phyloP scores from a whole-genome alignment of 164 flowering plant species.

The Stephania japonica region DNA sequence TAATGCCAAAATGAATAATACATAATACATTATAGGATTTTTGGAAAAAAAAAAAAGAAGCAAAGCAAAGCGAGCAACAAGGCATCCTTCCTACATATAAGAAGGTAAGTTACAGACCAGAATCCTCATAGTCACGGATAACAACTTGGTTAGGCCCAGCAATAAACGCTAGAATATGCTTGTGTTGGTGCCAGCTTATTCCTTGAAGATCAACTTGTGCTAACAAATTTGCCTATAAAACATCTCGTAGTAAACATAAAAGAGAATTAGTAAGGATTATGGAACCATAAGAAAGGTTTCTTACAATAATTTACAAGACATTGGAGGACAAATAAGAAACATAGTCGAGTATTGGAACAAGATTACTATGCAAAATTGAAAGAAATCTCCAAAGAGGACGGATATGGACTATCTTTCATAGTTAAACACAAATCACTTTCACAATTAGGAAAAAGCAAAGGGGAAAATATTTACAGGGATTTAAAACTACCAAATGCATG shows the following conservation, averaged over 20 bases:
- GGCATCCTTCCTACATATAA: not conserved
- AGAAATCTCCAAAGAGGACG: not conserved
- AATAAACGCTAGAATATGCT: conserved; percentile 77
- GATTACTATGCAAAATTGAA: not conserved
- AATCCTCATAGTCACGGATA: conserved; percentile 76
- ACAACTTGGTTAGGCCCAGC: conserved; percentile 74
- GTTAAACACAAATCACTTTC: not conserved
- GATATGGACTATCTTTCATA: not conserved
- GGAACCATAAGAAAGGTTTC: not conserved
- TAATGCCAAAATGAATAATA: not conserved
- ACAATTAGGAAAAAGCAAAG: not conserved
- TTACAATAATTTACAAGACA: not conserved
- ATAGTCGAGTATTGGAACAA: not conserved
- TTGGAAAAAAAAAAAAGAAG: too few relatives aligned
- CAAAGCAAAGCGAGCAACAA: not conserved
- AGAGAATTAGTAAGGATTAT: not conserved
- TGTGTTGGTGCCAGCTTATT: conserved; percentile 87
- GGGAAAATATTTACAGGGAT: not conserved
- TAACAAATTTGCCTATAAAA: conserved; percentile 42
- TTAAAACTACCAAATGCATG: not conserved
- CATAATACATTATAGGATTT: not conserved
- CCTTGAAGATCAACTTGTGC: conserved; percentile 71
- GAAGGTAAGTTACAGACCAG: conserved; percentile 41
- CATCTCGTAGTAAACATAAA: not conserved
- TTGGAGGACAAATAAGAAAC: not conserved